Evolutionary conservation across 2,329 filamentous ascomycete species (phyloP).

Genomic region (Cercospora brassicicola): DNA sequence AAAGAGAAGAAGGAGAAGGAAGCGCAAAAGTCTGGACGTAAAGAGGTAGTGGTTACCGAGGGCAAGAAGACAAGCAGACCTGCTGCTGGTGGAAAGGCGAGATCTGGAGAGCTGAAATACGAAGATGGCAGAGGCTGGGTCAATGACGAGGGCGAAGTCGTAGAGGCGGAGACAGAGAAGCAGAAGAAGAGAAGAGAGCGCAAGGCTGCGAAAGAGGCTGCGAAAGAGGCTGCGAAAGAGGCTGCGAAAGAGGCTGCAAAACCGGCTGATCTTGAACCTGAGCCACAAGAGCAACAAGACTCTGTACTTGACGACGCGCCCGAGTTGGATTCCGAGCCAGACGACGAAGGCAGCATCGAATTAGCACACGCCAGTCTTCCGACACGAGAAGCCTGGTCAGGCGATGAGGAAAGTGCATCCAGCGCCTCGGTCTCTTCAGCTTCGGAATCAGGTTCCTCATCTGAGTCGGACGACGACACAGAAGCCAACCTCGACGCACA

Average conservation of each 20-base stretch:
- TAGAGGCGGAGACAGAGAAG: constrained; percentile 56
- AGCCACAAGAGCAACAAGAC: constrained; percentile 2
- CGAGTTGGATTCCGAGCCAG: constrained; percentile 17
- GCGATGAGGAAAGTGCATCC: constrained; percentile 15
- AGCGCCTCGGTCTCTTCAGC: constrained; percentile 15
- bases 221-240: constrained; percentile 13
- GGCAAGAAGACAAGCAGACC: constrained; percentile 79
- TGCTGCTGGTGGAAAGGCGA: constrained; percentile 44
- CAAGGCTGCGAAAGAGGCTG: constrained; percentile 20
- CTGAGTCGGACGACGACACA: constrained; percentile 15
- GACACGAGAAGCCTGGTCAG: constrained; percentile 16
- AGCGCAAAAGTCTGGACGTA: constrained; percentile 62
- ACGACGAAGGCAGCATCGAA: constrained; percentile 18
- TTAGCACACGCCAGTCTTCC: constrained; percentile 14
- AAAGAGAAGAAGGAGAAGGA: constrained; percentile 52
- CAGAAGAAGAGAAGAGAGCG: constrained; percentile 38
- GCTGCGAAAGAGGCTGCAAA: constrained; percentile 17
- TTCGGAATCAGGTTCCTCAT: constrained; percentile 4
- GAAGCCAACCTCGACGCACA: constrained; percentile 22
- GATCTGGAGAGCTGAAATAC: constrained; percentile 58
- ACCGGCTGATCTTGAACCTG: background rate
- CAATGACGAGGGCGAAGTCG: constrained; percentile 71
- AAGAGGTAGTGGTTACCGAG: constrained; percentile 76
- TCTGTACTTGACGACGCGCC: constrained; percentile 14
- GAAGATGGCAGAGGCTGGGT: constrained; percentile 88